Percentiles rank a stretch among this genome's conserved stretches.
Evolutionary conservation across 2,329 filamentous ascomycete species (phyloP).

Genomic region (Sporothrix pseudoabietina): DNA sequence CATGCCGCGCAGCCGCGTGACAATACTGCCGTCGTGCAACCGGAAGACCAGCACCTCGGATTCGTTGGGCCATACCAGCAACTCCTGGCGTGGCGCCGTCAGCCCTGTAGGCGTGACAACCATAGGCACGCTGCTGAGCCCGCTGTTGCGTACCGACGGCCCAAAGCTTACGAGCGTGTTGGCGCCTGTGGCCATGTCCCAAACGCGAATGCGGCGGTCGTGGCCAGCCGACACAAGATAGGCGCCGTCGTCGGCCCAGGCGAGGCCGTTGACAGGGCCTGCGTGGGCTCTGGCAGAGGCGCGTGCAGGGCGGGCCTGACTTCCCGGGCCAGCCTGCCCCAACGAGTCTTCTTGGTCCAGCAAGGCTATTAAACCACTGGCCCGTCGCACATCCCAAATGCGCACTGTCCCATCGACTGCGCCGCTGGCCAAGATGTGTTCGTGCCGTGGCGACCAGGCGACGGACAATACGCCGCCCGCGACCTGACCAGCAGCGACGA

Average conservation of each 20-base stretch:
- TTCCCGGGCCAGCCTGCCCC: slow-evolving; percentile 57
- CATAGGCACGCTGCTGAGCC: slow-evolving; percentile 62
- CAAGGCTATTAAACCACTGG: slow-evolving; percentile 72
- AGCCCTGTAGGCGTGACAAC: slow-evolving; percentile 64
- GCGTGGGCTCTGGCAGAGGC: slow-evolving; percentile 68
- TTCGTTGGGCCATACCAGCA: slow-evolving; percentile 80
- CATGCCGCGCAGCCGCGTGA: slow-evolving; percentile 70
- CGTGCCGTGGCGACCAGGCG: slow-evolving; percentile 79
- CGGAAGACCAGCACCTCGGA: slow-evolving; percentile 79
- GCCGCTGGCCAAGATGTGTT: slow-evolving; percentile 79
- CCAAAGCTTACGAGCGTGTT: slow-evolving; percentile 91
- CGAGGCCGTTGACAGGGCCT: slow-evolving; percentile 79
- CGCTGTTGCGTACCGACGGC: slow-evolving; percentile 74
- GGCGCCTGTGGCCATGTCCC: slow-evolving; percentile 76
- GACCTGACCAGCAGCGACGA: slow-evolving; percentile 61
- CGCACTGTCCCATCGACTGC: slow-evolving; percentile 82
- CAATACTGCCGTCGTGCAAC: slow-evolving; percentile 71
- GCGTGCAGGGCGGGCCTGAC: slow-evolving; percentile 40
- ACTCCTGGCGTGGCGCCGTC: slow-evolving; percentile 59
- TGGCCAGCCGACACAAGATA: slow-evolving; percentile 80
- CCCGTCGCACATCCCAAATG: slow-evolving; percentile 84
- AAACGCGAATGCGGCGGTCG: slow-evolving; percentile 82
- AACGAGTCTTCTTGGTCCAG: slow-evolving; percentile 83
- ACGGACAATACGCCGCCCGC: slow-evolving; percentile 67
- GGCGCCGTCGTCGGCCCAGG: slow-evolving; percentile 79